Base-by-base conservation (phyloP, 2,329 filamentous ascomycete species). In the Colletotrichum sp. region DNA sequence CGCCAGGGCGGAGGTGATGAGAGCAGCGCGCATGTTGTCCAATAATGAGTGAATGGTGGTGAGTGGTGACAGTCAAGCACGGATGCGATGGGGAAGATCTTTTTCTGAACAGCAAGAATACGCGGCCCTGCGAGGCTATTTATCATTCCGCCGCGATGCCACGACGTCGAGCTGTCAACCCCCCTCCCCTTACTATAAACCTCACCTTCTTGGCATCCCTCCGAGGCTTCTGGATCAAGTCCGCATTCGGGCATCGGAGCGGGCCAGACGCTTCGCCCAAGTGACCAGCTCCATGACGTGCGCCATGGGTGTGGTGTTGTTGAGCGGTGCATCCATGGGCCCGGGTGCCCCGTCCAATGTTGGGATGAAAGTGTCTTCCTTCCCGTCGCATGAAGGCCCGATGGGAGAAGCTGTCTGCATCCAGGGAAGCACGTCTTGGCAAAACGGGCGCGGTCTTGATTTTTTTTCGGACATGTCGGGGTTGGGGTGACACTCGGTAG, bases 1-100 rank as follows among this genome's bases (percentile, higher is more conserved):
- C 69, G 84, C 79, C 71, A 85, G 77, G 24, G 79, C 75, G 72
- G 80, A 75, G 28, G 79, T 57, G 68, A 80, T 76, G 62, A 84
- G 59, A 67, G 79, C 78, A 72, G 80, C 78, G 67, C 79, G 80
- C 81, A 82, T 82, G n/a, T 59, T 76, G 74, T 65, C 71, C 24
- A 36, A n/a, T 44, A 76, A 68, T 52, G 70, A 76, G 44, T 18
- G 70, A 74, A 76, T 52, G 15, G n/a, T 57, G 16, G 70, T 76
- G 59, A 65, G 74, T 36, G 21, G 8, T 32, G 59, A 73, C 64
- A 15, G 64, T 26, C 28, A 49, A 60, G 59, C 70, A 44, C 18
- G 70, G 28, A 39, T 75, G 72, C 60, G 70, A 36, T 68, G 57
- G 13, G 18, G 18, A 8, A 26, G 44, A 52, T 30, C 13, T n/a